Conservation (phyloP, 176 grass and related monocot genomes). For the Cenchrus purpureus region DNA sequence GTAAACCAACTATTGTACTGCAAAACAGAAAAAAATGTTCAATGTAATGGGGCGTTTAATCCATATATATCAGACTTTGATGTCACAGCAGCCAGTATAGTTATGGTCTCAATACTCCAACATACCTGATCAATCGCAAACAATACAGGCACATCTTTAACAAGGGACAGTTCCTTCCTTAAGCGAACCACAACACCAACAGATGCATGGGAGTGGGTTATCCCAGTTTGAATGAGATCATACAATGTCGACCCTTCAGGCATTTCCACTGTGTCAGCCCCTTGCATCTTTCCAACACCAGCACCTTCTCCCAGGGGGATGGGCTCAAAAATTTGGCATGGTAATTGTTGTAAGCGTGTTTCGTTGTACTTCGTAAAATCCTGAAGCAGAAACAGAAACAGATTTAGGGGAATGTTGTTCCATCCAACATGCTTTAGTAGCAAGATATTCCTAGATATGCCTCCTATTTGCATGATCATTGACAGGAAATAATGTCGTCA, state of each 20-base stretch:
- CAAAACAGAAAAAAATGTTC: slow-evolving; percentile 39
- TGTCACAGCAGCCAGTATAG: not conserved
- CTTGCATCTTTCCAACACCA: slow-evolving; percentile 88
- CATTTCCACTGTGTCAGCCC: slow-evolving; percentile 85
- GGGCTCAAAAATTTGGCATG: slow-evolving; percentile 82
- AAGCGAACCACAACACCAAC: slow-evolving; percentile 77
- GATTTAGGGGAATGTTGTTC: not conserved
- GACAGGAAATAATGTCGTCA: not conserved
- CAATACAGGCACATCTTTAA: slow-evolving; percentile 88
- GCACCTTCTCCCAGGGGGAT: slow-evolving; percentile 94
- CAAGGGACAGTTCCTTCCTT: slow-evolving; percentile 81
- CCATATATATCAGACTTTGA: slow-evolving; percentile 31
- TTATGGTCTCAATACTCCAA: slow-evolving; percentile 22
- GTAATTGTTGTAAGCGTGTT: slow-evolving; percentile 67
- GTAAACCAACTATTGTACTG: slow-evolving; percentile 99
- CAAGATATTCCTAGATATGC: not conserved
- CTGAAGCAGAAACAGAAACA: slow-evolving; percentile 45
- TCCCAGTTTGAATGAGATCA: slow-evolving; percentile 98
- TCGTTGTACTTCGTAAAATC: slow-evolving; percentile 97
- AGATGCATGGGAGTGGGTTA: slow-evolving; percentile 79
- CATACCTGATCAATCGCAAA: slow-evolving; percentile 96
- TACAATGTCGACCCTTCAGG: slow-evolving; percentile 92
- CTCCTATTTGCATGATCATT: not conserved
- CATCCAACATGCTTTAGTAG: not conserved
- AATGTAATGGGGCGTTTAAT: slow-evolving; percentile 11